Conservation (phyloP, 1,139 yeast species). For the Debaryomycetaceae sp. region DNA sequence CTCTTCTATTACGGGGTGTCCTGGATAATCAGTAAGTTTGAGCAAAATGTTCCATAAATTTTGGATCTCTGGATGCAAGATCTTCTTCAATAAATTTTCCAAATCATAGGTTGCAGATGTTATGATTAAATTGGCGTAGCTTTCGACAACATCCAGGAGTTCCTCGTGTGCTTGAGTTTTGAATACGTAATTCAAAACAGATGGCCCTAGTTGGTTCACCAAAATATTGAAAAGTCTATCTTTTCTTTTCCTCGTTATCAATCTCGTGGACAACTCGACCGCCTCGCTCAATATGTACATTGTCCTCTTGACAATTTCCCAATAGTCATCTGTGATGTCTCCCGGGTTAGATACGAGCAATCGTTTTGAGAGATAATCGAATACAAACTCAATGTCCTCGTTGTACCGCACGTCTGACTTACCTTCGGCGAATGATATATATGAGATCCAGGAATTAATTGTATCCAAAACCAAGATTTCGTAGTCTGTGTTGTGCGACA, state of each 20-base stretch:
- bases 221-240: slow-evolving; percentile 21
- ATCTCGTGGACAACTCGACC: slow-evolving; percentile 43
- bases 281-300: slow-evolving; percentile 41
- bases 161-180: slow-evolving; percentile 23
- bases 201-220: slow-evolving; percentile 43
- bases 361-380: slow-evolving; percentile 18
- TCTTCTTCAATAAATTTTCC: slow-evolving; percentile 43
- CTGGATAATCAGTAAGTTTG: slow-evolving; percentile 57
- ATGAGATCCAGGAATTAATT: slow-evolving; percentile 32
- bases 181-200: slow-evolving; percentile 22
- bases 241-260: slow-evolving; percentile 27
- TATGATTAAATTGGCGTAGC: slow-evolving; percentile 50
- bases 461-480: slow-evolving; percentile 12
- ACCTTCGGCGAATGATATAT: slow-evolving; percentile 32
- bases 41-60: slow-evolving; percentile 49
- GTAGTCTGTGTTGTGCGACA: neutral
- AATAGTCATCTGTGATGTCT: slow-evolving; percentile 7
- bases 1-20: slow-evolving; percentile 66
- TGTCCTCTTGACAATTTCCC: slow-evolving; percentile 25
- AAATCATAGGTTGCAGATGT: slow-evolving; percentile 52
- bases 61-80: slow-evolving; percentile 37
- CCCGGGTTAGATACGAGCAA: slow-evolving; percentile 9
- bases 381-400: slow-evolving; percentile 14
- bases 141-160: slow-evolving; percentile 42
- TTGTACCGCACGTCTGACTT: slow-evolving; percentile 33